phyloP scores from a whole-genome alignment of 441 rosid genomes.

The Cnidoscolus chayamansa region DNA sequence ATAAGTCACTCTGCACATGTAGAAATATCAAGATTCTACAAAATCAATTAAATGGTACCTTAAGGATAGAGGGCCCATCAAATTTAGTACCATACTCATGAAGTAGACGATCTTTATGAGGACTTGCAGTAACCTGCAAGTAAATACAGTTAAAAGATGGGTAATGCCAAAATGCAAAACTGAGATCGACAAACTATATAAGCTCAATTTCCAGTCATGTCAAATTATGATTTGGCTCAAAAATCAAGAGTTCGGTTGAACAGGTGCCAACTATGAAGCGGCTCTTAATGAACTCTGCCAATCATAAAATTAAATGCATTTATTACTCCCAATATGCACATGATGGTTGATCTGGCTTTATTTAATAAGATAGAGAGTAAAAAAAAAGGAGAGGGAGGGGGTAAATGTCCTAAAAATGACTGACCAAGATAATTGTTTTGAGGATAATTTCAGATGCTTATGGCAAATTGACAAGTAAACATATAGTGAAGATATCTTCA shows the following conservation, averaged over 20 bases:
- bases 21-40: constrained; percentile 3
- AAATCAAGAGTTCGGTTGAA: background rate
- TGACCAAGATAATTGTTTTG: background rate
- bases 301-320: background rate
- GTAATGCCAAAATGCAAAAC: background rate
- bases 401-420: background rate
- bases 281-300: background rate
- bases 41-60: constrained; percentile 28
- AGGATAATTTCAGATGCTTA: background rate
- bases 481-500: background rate
- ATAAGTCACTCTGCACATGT: background rate
- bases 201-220: background rate
- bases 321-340: background rate
- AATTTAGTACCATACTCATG: constrained; percentile 26
- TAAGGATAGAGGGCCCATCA: constrained; percentile 39
- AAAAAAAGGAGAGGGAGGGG: background rate
- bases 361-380: background rate
- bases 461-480: background rate
- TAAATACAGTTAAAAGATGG: constrained; percentile 6
- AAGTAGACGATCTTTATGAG: constrained; percentile 22
- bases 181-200: background rate
- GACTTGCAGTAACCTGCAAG: constrained; percentile 30
- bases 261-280: too few species aligned
- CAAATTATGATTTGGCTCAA: background rate
- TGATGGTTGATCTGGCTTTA: background rate